Base-by-base conservation (phyloP, 2,329 filamentous ascomycete genomes). In the Niveomyces coronatus region DNA sequence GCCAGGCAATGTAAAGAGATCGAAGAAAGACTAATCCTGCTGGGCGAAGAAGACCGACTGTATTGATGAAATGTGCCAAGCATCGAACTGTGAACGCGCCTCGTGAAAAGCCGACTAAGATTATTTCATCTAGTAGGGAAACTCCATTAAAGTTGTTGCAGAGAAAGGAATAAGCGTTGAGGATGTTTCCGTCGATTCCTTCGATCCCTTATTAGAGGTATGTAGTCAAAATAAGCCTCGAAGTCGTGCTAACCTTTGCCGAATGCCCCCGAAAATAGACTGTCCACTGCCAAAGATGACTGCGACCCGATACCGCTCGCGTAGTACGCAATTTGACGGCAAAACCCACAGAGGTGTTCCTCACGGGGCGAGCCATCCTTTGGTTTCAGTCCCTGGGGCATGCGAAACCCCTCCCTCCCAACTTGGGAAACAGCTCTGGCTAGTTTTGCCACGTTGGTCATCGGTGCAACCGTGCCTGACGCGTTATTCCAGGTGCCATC, bases 401-500 rank as follows among this genome's bases (percentile, higher is more conserved):
- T n/a, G n/a, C n/a, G n/a, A n/a, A n/a, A n/a, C n/a, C n/a, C n/a
- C n/a, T n/a, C n/a, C 2, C 11, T 9, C 9, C 16, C 30, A 8
- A 31, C 16, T 13, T 8, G 16, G 7, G 9, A 31, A 9, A 31
- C 30, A n/a, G 30, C 30, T n/a, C 16, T 31, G 17, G 30, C 16
- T n/a, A 31, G 30, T 10, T 31, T 31, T 13, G 30, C 30, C 16
- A 31, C 30, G 15, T 31, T 31, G 30, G 30, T 31, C 16, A 19
- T 19, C 4, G 30, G 30, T n/a, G 30, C 30, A n/a, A 7, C 17
- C 4, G 30, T 20, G 17, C 30, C 30, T 6, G 30, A 19, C 4
- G 30, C 30, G 30, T 31, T 31, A 18, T 31, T 31, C 30, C 30
- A 31, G 17, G 30, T 31, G 16, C 30, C 30, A 18, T 31, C 30